Conservation (phyloP, 331 rosid genomes). For the Telfairia occidentalis region DNA sequence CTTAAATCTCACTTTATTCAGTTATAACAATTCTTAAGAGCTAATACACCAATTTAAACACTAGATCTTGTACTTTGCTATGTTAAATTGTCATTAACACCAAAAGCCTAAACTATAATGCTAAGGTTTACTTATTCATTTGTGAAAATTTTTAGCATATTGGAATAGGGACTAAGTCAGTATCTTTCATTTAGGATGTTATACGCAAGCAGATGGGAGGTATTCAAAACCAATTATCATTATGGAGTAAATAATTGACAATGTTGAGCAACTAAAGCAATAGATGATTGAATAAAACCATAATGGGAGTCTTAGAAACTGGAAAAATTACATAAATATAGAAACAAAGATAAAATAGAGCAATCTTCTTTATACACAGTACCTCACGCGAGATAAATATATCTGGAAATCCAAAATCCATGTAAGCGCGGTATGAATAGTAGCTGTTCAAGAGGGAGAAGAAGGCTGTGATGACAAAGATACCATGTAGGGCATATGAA, state of each 20-base stretch:
- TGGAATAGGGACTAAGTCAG: neutral
- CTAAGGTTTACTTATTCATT: neutral
- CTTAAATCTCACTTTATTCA: neutral
- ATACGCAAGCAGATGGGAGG: neutral
- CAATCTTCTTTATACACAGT: slow-evolving; percentile 7
- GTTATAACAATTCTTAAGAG: neutral
- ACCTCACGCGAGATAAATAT: slow-evolving; percentile 98
- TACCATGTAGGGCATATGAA: neutral
- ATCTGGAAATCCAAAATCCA: slow-evolving; percentile 90
- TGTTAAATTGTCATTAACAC: neutral
- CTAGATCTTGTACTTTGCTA: neutral
- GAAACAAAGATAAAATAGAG: neutral
- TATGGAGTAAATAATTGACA: neutral
- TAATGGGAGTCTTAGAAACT: neutral
- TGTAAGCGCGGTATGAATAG: slow-evolving; percentile 78
- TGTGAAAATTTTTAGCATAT: neutral
- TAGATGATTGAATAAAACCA: neutral
- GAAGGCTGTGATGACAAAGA: slow-evolving; percentile 11
- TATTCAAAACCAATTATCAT: neutral
- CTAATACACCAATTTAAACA: neutral
- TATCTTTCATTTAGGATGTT: neutral
- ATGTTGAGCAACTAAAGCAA: neutral
- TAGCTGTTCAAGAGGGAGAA: slow-evolving; percentile 43
- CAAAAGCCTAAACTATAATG: neutral
- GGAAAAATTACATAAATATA: neutral